Evolutionary conservation across 192 early-diverging fungal genomes (phyloP), one percentile per base, ranked within the genome.

Genomic region (Coemansia guatemalensis): DNA sequence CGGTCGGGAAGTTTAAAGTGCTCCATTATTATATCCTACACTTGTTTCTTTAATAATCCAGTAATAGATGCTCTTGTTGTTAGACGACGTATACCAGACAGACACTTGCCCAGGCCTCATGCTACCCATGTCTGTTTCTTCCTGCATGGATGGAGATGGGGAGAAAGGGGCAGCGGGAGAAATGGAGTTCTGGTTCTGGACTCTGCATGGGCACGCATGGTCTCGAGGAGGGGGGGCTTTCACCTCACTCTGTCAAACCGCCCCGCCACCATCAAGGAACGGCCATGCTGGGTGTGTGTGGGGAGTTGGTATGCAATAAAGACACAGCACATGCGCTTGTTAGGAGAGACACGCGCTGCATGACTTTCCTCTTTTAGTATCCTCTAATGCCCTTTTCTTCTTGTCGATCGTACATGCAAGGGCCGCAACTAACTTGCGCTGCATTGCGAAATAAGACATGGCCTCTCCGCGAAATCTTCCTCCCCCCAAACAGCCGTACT

Each of bases 1-100:
- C 78, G 53, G 61, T 81, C 78, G 1, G 73, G 78, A 20, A 82
- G 64, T 18, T 71, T 74, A 56, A 81, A 81, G 62, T 81, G 78
- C 32, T 64, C 62, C 49, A 68, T 61, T 35, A 81, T 73, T 68
- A 81, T 81, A 58, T 81, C 78, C 78, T 81, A 79, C 48, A 61
- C 1, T 49, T 29, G n/a, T 50, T 26, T 48, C 7, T 26, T 17
- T 17, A 4, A 39, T 39, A 44, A 17, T 17, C 14, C 39, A 44
- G 39, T 44, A 44, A 17, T 44, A 3, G 12, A 44, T 44, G 39
- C 12, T 17, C 39, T 17, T 17, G 39, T 44, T 44, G 9, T 44
- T 44, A 44, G 39, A 44, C 17, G 39, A 2, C 9, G 17, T 44
- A 17, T 44, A 44, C 14, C 39, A 44, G 39, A 44, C 39, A 44